Evolutionary conservation across 1,139 yeast species (phyloP).

Genomic region (Pichia sp.): DNA sequence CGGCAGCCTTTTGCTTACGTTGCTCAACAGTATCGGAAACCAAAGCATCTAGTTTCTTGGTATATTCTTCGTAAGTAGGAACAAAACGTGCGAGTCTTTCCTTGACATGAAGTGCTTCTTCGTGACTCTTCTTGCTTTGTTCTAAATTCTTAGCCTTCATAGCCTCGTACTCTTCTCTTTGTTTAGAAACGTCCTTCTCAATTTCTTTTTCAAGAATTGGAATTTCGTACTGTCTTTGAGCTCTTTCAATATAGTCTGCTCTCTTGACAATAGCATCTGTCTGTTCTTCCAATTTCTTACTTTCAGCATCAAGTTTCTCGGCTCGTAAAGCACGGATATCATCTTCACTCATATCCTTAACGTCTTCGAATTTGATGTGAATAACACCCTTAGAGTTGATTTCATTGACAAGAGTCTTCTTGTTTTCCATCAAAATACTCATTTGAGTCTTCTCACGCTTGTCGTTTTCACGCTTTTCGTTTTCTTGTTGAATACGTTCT

Average conservation of each 20-base stretch:
- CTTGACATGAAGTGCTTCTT: slow-evolving; percentile 60
- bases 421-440: slow-evolving; percentile 61
- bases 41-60: slow-evolving; percentile 33
- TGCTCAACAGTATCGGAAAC: slow-evolving; percentile 43
- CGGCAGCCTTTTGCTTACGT: slow-evolving; percentile 47
- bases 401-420: slow-evolving; percentile 79
- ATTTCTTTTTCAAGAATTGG: slow-evolving; percentile 76
- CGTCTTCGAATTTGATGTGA: slow-evolving; percentile 72
- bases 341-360: slow-evolving; percentile 71
- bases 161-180: slow-evolving; percentile 57
- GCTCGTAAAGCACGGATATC: slow-evolving; percentile 76
- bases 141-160: slow-evolving; percentile 56
- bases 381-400: slow-evolving; percentile 91
- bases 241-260: slow-evolving; percentile 88
- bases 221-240: slow-evolving; percentile 80
- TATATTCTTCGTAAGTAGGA: slow-evolving; percentile 48
- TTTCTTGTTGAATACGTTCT: slow-evolving; percentile 77
- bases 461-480: slow-evolving; percentile 73
- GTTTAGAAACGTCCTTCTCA: slow-evolving; percentile 60
- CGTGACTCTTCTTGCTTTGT: slow-evolving; percentile 68
- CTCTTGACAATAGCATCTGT: slow-evolving; percentile 66
- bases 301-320: slow-evolving; percentile 83
- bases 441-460: slow-evolving; percentile 74
- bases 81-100: slow-evolving; percentile 65
- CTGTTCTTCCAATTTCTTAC: slow-evolving; percentile 72